A percentile compares a stretch with the other conserved stretches of the same genome.
phyloP scores from a whole-genome alignment of 1,284 basidiomycete species.

The Apiotrichum domesticum region DNA sequence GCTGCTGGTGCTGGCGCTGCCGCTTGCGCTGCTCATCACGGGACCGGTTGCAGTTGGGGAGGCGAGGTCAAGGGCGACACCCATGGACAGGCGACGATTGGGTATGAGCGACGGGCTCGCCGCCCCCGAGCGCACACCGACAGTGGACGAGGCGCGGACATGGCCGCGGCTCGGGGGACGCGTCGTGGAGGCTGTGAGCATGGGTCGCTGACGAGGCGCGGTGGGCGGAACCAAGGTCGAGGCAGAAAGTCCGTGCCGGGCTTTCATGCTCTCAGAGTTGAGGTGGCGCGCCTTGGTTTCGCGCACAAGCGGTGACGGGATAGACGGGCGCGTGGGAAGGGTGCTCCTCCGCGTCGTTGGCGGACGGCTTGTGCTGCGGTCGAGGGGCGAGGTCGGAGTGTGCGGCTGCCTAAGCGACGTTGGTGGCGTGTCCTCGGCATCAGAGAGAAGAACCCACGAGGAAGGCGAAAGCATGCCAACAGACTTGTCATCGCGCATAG shows the following conservation, averaged over 20 bases:
- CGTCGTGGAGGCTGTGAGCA: not conserved
- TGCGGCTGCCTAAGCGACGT: conserved; percentile 23
- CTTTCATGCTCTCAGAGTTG: not conserved
- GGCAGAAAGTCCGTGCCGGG: not conserved
- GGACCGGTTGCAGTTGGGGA: not conserved
- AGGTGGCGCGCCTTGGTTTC: not conserved
- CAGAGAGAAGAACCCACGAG: conserved; percentile 42
- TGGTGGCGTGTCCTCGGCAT: conserved; percentile 24
- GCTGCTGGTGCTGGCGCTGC: not conserved
- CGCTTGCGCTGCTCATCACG: too few species aligned
- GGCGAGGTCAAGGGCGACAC: not conserved
- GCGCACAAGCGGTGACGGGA: conserved; percentile 39
- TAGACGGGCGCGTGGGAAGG: conserved; percentile 37
- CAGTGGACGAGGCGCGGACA: not conserved
- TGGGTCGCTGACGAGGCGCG: not conserved
- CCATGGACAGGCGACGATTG: conserved; percentile 2
- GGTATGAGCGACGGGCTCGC: conserved; percentile 3
- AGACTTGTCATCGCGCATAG: not conserved
- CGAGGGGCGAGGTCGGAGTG: conserved; percentile 18
- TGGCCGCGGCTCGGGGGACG: conserved; percentile 3
- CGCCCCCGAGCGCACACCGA: conserved; percentile 2
- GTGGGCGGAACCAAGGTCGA: not conserved
- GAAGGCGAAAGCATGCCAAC: conserved; percentile 27
- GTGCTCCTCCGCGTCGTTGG: conserved; percentile 11
- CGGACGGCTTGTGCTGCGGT: not conserved